Evolutionary conservation across 345 rosid species (phyloP).

Genomic region (Lumnitzera racemosa): DNA sequence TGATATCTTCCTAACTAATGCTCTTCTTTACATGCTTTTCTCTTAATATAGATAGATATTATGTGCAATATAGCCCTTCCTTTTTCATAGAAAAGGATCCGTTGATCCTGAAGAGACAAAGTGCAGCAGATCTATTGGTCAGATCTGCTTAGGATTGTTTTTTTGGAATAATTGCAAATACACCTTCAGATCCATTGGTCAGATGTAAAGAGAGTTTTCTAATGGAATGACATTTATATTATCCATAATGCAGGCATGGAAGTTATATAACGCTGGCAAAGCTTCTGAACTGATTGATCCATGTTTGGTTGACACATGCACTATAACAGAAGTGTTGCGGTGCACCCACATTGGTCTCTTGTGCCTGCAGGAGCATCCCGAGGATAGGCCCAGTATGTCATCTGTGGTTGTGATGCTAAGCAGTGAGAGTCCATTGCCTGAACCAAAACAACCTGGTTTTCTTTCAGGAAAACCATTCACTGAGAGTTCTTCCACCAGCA

Average conservation of each 20-base stretch:
- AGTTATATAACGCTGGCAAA: constrained; percentile 16
- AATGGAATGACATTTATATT: not conserved
- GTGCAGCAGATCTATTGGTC: too few species aligned
- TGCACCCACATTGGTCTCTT: constrained; percentile 33
- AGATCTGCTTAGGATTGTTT: too few species aligned
- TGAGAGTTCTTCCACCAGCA: constrained; percentile 23
- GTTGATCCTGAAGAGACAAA: too few species aligned
- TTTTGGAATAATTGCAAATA: too few species aligned
- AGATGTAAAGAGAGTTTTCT: not conserved
- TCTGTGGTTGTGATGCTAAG: constrained; percentile 26
- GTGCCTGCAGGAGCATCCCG: constrained; percentile 34
- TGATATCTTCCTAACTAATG: not conserved
- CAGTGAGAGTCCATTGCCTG: constrained; percentile 30
- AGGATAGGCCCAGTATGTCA: constrained; percentile 34
- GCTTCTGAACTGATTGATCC: constrained; percentile 22
- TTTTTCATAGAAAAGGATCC: too few species aligned
- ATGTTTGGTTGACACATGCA: constrained; percentile 14
- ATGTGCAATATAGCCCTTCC: too few species aligned
- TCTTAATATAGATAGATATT: too few species aligned
- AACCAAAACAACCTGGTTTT: constrained; percentile 29
- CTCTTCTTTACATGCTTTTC: too few species aligned
- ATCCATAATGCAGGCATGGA: constrained; percentile 24
- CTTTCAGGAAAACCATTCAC: constrained; percentile 22
- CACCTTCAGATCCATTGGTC: too few species aligned
- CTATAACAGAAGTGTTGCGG: constrained; percentile 23